Evolutionary conservation across 768 basidiomycete species (phyloP).

Genomic region (Leccinum rimulosum): DNA sequence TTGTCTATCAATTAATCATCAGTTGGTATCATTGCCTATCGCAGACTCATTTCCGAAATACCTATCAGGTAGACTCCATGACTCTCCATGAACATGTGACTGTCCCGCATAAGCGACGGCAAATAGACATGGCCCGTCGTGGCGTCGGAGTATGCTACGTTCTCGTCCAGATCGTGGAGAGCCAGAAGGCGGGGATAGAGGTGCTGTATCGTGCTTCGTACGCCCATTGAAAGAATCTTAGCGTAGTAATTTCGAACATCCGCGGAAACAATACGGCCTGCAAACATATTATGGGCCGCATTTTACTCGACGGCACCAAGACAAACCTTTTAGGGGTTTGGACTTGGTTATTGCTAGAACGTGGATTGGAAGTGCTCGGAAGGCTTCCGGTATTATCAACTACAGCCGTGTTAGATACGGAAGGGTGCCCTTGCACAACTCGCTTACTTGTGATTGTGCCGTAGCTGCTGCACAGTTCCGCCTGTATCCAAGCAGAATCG

Average conservation of each 20-base stretch:
- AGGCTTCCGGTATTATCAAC: conserved; percentile 94
- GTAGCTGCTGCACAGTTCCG: conserved; percentile 84
- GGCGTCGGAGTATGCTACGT: conserved; percentile 65
- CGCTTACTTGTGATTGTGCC: conserved; percentile 68
- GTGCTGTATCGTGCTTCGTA: conserved; percentile 67
- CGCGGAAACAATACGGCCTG: conserved; percentile 85
- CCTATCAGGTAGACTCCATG: conserved; percentile 93
- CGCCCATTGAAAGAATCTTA: conserved; percentile 65
- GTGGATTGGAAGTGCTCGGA: conserved; percentile 81
- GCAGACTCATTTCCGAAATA: conserved; percentile 33
- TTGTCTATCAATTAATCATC: conserved; percentile 56
- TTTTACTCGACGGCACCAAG: conserved; percentile 1
- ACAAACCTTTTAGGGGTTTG: conserved; percentile 87
- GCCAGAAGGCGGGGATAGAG: conserved; percentile 89
- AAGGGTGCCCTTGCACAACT: background rate
- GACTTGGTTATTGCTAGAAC: conserved; percentile 80
- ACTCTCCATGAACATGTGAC: conserved; percentile 84
- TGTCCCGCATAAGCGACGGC: conserved; percentile 78
- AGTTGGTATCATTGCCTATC: conserved; percentile 14
- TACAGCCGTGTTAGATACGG: conserved; percentile 32
- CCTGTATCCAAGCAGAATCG: conserved; percentile 82
- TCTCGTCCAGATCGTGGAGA: conserved; percentile 77
- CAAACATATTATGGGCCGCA: conserved; percentile 3
- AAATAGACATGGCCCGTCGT: conserved; percentile 56
- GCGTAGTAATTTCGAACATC: conserved; percentile 89